Base-by-base conservation (phyloP, 2,329 filamentous ascomycete species). In the Neoscytalidium dimidiatum region DNA sequence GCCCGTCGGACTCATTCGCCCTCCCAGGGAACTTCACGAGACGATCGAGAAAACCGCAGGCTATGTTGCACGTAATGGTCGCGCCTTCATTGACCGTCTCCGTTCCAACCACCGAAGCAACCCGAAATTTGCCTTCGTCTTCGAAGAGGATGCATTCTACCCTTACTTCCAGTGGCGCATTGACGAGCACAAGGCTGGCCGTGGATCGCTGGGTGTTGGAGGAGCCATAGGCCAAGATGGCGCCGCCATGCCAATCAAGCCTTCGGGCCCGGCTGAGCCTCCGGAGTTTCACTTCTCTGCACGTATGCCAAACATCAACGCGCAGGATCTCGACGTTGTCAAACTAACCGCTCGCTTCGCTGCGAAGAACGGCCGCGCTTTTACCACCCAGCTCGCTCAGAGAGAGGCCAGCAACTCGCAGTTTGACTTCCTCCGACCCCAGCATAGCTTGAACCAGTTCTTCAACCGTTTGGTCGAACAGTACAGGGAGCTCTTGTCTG, bases 401-500 rank as follows among this genome's bases (percentile, higher is more conserved):
- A 88, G 92, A 69, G 94, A 99, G 81, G 86, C 91, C 19, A 87
- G 90, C 73, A 98, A 97, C 78, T 93, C 89, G 70, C 94, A 99
- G 76, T 99, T 98, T 77, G 93, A 97, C 78, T 99, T 99, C 74
- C 84, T 99, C 62, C 89, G 94, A 62, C 92, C 94, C 17, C 96
- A 97, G 73, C 95, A 99, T 82, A 97, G 92, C 73, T 89, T 97
- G 68, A 93, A 98, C 81, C 94, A 94, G 76, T 98, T 95, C 81
- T 98, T 97, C 79, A 92, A 92, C 71, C 88, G 94, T 68, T 85
- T 97, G 66, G 89, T 97, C 66, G 94, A 98, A 70, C 95, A 99
- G 76, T 98, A 98, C 78, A 91, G 90, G n/a, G 84, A 90, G 60
- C 81, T 97, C 31, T 75, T 97, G 64, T 86, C 88, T 64, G 85